Evolutionary conservation across 2,329 filamentous ascomycete species (phyloP), one percentile per base, ranked within the genome.

Genomic region (Exophiala spinifera): DNA sequence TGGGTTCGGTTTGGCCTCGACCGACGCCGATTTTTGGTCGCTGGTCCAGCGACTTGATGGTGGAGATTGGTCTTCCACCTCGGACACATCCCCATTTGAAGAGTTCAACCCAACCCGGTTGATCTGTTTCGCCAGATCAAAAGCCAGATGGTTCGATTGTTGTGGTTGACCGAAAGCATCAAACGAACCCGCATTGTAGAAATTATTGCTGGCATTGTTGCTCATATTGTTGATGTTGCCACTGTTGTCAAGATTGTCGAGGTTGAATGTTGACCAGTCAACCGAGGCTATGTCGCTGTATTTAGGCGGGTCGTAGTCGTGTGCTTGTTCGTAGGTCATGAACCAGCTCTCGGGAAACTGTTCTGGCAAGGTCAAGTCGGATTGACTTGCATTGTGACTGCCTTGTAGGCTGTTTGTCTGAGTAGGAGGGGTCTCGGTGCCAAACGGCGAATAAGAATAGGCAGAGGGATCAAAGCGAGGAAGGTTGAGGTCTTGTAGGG

Each of bases 1-100:
- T 46, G 48, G 17, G 36, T 49, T 51, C 60, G 56, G 72, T 66
- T 60, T 64, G 63, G 61, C 42, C 19, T 55, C 56, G 44, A 55
- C 49, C 6, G 20, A 52, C 17, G 55, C 19, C 14, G 57, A 20
- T n/a, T 39, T 39, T 39, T 52, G 51, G 10, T 57, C 54, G 28
- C 47, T 53, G 8, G n/a, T 33, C 45, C 55, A 52, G 3, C 31
- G 47, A 40, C 46, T 52, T 13, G 57, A 52, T 11, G 48, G 45
- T 15, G 57, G 57, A 48, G 57, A 60, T 23, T 70, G 74, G 42
- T 78, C 76, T 25, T 76, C 76, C 11, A 71, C 68, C 59, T 78
- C 76, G 3, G 76, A 78, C 17, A 73, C 66, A 44, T 77, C 75
- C n/a, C 74, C 75, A 4, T 75, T 77, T 2, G 76, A 77, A 7